Evolutionary conservation across 2,329 filamentous ascomycete species (phyloP).

Genomic region (Chaetomium strumarium): DNA sequence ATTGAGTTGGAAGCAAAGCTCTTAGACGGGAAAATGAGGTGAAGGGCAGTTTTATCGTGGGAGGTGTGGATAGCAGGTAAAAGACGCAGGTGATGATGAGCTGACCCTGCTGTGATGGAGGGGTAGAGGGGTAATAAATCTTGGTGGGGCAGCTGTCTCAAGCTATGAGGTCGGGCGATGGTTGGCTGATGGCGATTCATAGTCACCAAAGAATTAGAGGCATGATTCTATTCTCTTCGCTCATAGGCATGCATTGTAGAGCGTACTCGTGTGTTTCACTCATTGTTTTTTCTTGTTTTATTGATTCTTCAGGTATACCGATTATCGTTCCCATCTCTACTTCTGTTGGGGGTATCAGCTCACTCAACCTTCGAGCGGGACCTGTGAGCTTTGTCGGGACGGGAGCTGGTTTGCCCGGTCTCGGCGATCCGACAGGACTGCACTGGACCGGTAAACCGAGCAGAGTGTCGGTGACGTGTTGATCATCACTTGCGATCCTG

Average conservation of each 20-base stretch:
- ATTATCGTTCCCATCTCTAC: too few species aligned
- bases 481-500: too few species aligned
- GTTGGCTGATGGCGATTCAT: slow-evolving; percentile 23
- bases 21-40: neutral
- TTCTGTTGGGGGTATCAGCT: too few species aligned
- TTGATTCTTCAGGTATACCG: too few species aligned
- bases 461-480: too few species aligned
- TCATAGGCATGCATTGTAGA: neutral
- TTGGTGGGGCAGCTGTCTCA: slow-evolving; percentile 22
- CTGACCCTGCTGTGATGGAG: slow-evolving; percentile 18
- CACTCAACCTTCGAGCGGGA: too few species aligned
- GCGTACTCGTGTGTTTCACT: neutral
- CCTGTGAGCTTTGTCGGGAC: too few species aligned
- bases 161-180: slow-evolving; percentile 25
- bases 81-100: slow-evolving; percentile 20
- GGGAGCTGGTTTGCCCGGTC: too few species aligned
- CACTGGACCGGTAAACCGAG: too few species aligned
- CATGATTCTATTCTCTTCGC: neutral
- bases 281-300: too few species aligned
- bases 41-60: slow-evolving; percentile 16
- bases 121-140: slow-evolving; percentile 23
- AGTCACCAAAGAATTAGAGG: neutral
- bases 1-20: slow-evolving; percentile 12
- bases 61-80: slow-evolving; percentile 11
- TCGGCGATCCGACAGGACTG: too few species aligned